Percentiles rank a stretch among this genome's conserved stretches.
Evolutionary conservation across 2,329 filamentous ascomycete genomes (phyloP).

Genomic region (Cladorrhinum sp.): DNA sequence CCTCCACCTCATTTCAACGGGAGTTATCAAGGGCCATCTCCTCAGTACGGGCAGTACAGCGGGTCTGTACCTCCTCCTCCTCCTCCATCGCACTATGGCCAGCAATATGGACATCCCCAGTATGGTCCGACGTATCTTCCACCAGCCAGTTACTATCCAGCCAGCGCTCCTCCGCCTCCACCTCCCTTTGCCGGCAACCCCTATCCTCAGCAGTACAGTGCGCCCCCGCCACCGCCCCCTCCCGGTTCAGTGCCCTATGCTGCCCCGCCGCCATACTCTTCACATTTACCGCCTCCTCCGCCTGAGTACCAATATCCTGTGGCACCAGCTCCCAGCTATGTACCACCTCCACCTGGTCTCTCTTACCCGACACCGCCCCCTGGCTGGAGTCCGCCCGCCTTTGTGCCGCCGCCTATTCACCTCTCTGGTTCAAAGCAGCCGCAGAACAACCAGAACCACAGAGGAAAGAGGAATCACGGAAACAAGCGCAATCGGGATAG

Average conservation of each 20-base stretch:
- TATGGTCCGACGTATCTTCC: conserved; percentile 25
- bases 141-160: conserved; percentile 24
- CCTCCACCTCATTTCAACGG: conserved; percentile 18
- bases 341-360: conserved; percentile 15
- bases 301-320: conserved; percentile 8
- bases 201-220: conserved; percentile 23
- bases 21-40: conserved; percentile 20
- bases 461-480: conserved; percentile 10
- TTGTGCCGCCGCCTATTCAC: conserved; percentile 13
- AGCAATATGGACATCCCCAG: conserved; percentile 25
- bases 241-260: conserved; percentile 13
- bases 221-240: conserved; percentile 19
- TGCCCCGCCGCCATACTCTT: conserved; percentile 10
- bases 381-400: conserved; percentile 17
- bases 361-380: conserved; percentile 24
- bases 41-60: conserved; percentile 18
- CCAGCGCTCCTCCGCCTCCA: conserved; percentile 17
- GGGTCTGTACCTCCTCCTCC: conserved; percentile 16
- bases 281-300: conserved; percentile 22
- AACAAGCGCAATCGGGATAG: conserved; percentile 3
- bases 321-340: conserved; percentile 20
- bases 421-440: conserved; percentile 13
- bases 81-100: conserved; percentile 20
- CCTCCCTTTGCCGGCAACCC: conserved; percentile 18
- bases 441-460: conserved; percentile 18